Evolutionary conservation across 331 rosid species (phyloP).

Genomic region (Quercus phellos): DNA sequence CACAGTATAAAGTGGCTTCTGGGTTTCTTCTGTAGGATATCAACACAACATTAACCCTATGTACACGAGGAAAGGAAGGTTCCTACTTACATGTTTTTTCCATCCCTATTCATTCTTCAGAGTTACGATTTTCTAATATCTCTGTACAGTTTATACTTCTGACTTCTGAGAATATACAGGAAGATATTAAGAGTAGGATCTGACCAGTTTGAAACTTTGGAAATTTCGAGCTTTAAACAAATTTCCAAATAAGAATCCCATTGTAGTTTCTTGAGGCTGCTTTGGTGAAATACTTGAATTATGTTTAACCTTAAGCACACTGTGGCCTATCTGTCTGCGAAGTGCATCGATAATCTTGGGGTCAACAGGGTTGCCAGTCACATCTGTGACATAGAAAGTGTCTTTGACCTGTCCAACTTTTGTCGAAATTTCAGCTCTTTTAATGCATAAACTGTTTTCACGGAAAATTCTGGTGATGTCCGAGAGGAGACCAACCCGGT

Average conservation of each 20-base stretch:
- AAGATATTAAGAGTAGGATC: constrained; percentile 61
- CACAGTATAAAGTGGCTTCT: constrained; percentile 14
- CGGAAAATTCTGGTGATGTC: constrained; percentile 89
- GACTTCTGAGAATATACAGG: constrained; percentile 27
- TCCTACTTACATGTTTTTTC: constrained; percentile 24
- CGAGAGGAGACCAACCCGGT: constrained; percentile 80
- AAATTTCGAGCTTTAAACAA: constrained; percentile 68
- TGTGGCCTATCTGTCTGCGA: constrained; percentile 66
- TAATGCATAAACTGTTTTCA: constrained; percentile 80
- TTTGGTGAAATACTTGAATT: constrained; percentile 40
- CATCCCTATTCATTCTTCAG: constrained; percentile 9
- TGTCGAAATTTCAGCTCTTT: constrained; percentile 88
- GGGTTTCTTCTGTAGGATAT: constrained; percentile 30
- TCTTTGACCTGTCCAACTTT: constrained; percentile 63
- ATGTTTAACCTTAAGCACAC: constrained; percentile 58
- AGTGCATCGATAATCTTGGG: constrained; percentile 68
- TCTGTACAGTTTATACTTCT: constrained; percentile 22
- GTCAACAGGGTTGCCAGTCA: constrained; percentile 74
- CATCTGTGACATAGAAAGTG: constrained; percentile 78
- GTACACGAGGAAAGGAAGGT: constrained; percentile 9
- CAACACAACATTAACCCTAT: constrained; percentile 1
- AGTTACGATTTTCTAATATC: constrained; percentile 14
- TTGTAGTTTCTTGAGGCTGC: constrained; percentile 44
- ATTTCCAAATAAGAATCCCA: constrained; percentile 63
- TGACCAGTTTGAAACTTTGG: constrained; percentile 60